Conservation (phyloP, 768 basidiomycete genomes). For the Mycena floridula region DNA sequence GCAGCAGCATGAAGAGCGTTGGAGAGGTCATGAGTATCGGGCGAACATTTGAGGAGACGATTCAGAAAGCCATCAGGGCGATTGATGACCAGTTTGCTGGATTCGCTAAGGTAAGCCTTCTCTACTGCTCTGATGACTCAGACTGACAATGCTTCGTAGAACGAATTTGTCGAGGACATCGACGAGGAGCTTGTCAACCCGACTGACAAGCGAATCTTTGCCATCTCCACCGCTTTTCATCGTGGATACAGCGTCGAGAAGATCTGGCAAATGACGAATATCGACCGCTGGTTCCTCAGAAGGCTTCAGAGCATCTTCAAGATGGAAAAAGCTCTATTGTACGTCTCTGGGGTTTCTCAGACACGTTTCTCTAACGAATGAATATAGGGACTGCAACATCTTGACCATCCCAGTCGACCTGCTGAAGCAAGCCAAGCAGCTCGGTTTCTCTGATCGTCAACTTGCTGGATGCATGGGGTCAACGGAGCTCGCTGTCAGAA, state of each 20-base stretch:
- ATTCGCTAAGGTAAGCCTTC: conserved; percentile 68
- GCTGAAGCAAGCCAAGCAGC: conserved; percentile 82
- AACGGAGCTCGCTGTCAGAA: conserved; percentile 89
- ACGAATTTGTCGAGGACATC: conserved; percentile 82
- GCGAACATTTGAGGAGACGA: conserved; percentile 95
- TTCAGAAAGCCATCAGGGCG: conserved; percentile 95
- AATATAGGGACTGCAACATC: conserved; percentile 52
- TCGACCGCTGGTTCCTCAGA: conserved; percentile 97
- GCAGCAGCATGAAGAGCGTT: conserved; percentile 98
- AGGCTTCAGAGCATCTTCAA: conserved; percentile 79
- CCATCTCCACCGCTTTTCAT: conserved; percentile 91
- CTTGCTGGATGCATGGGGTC: conserved; percentile 79
- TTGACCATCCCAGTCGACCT: conserved; percentile 55
- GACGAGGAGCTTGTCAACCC: conserved; percentile 92
- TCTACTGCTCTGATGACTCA: background rate
- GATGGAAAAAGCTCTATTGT: conserved; percentile 78
- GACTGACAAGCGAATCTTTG: conserved; percentile 96
- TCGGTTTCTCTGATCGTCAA: conserved; percentile 94
- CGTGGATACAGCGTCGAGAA: conserved; percentile 92
- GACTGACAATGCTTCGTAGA: conserved; percentile 37
- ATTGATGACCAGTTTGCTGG: conserved; percentile 95
- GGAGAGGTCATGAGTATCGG: conserved; percentile 99
- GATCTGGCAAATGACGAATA: conserved; percentile 96
- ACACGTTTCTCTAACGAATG: background rate
- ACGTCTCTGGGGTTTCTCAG: conserved; percentile 24